Evolutionary conservation across 805 yeast genomes (phyloP).

Genomic region (Blastobotrys attinorum): DNA sequence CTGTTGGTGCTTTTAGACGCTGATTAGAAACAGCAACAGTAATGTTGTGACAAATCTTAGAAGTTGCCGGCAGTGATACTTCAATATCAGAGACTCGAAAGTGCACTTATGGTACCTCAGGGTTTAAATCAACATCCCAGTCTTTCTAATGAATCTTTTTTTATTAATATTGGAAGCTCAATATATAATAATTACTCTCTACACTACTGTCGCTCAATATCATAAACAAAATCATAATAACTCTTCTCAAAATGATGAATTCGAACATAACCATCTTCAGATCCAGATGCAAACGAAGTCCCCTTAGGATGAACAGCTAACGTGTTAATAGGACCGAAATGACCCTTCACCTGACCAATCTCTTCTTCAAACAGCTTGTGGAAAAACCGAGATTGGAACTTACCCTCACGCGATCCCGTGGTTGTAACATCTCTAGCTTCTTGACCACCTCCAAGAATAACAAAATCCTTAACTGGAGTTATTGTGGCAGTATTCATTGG

Average conservation of each 20-base stretch:
- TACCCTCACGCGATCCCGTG: slow-evolving; percentile 89
- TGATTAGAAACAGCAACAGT: too few relatives aligned
- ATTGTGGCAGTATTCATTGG: slow-evolving; percentile 94
- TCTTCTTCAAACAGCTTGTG: slow-evolving; percentile 95
- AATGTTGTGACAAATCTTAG: too few relatives aligned
- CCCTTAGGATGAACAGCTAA: slow-evolving; percentile 94
- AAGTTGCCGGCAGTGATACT: too few relatives aligned
- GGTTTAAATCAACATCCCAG: too few relatives aligned
- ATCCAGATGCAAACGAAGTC: slow-evolving; percentile 89
- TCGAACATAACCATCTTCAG: slow-evolving; percentile 97
- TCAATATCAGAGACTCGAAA: too few relatives aligned
- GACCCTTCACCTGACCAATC: slow-evolving; percentile 95
- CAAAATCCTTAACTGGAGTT: slow-evolving; percentile 86
- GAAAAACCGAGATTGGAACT: slow-evolving; percentile 91
- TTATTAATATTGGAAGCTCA: too few relatives aligned
- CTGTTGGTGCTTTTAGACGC: too few relatives aligned
- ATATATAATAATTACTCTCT: too few relatives aligned
- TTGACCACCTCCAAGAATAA: slow-evolving; percentile 98
- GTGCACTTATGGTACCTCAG: too few relatives aligned
- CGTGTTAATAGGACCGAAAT: slow-evolving; percentile 96
- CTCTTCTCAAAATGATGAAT: slow-evolving; percentile 88
- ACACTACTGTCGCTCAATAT: slow-evolving; percentile 46
- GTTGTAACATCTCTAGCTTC: slow-evolving; percentile 98
- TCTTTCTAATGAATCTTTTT: too few relatives aligned
- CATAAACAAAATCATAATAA: slow-evolving; percentile 88